Evolutionary conservation across 495 filamentous ascomycete species (phyloP), one percentile per base, ranked within the genome.

Genomic region (Neurospora intermedia): DNA sequence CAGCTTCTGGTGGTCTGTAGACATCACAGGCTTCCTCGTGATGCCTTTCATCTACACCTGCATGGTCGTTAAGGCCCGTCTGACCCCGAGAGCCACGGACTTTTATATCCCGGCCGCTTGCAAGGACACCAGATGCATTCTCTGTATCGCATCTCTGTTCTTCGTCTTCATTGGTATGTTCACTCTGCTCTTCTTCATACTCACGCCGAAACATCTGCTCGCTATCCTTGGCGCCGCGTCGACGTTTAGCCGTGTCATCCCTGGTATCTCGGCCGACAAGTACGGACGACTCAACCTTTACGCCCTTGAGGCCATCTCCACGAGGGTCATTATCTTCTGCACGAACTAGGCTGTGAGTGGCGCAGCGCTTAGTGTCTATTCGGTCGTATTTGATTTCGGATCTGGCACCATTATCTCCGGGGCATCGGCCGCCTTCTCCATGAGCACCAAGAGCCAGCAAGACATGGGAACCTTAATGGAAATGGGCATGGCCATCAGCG

Each of bases 1-100:
- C 2, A 83, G 86, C 2, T 92, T 90, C 71, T 87, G 81, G 18
- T 91, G 89, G 90, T 81, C 87, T 0, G 83, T 90, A 2, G 81
- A 89, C 7, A 83, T 90, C 38, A 79, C 87, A 11, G 89, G 84
- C 3, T 90, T 91, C 76, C 77, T 90, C 42, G 82, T 86, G 27
- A 70, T 87, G 7, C 82, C 84, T 20, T 45, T 88, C 69, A 72
- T 73, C 2, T 79, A 89, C 23, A 75, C 84, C 15, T 79, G 79
- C 59, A 39, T 85, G 8, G 76, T 82, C 3, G 76, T 90, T 20
- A 80, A 77, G 69, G 75, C 82, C 9, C 83, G 88, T 2, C 76
- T 89, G 2, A 84, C 85, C 13, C 83, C 84, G 8, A 77, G 85
- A 1, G 77, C 80, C 8, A 81, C 78, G 0, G 74, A 73, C 15